phyloP scores from a whole-genome alignment of 495 filamentous ascomycete species.

The Xylaria intraflava region DNA sequence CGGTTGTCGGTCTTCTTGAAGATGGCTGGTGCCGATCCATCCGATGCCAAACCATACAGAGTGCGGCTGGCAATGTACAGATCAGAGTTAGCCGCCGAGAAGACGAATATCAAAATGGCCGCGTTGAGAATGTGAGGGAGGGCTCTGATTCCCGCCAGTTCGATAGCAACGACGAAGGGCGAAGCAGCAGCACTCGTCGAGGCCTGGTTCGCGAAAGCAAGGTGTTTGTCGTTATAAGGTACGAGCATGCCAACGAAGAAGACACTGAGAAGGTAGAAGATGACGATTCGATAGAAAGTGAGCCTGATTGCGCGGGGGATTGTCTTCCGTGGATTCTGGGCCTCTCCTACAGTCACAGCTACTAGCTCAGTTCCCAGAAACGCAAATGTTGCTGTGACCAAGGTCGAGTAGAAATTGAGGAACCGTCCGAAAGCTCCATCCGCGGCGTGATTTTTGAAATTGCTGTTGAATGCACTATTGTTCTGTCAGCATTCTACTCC shows the following conservation, averaged over 20 bases:
- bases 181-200: slow-evolving; percentile 52
- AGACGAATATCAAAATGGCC: slow-evolving; percentile 70
- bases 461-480: slow-evolving; percentile 53
- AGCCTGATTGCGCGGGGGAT: slow-evolving; percentile 66
- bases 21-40: slow-evolving; percentile 67
- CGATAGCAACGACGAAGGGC: slow-evolving; percentile 59
- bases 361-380: slow-evolving; percentile 83
- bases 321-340: slow-evolving; percentile 69
- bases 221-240: slow-evolving; percentile 48
- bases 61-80: slow-evolving; percentile 81
- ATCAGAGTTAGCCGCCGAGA: slow-evolving; percentile 71
- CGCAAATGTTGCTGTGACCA: slow-evolving; percentile 75
- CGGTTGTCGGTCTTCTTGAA: slow-evolving; percentile 63
- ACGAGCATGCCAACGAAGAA: slow-evolving; percentile 67
- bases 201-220: slow-evolving; percentile 47
- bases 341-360: slow-evolving; percentile 72
- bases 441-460: slow-evolving; percentile 53
- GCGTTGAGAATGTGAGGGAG: slow-evolving; percentile 73
- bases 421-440: slow-evolving; percentile 52
- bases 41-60: slow-evolving; percentile 68
- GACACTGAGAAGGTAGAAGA: slow-evolving; percentile 66
- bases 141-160: slow-evolving; percentile 55
- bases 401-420: slow-evolving; percentile 68
- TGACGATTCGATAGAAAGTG: slow-evolving; percentile 66
- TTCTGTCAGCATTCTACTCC: slow-evolving; percentile 12